Conservation (phyloP, 2,329 filamentous ascomycete genomes). For the Microdochium trichocladiopsis region DNA sequence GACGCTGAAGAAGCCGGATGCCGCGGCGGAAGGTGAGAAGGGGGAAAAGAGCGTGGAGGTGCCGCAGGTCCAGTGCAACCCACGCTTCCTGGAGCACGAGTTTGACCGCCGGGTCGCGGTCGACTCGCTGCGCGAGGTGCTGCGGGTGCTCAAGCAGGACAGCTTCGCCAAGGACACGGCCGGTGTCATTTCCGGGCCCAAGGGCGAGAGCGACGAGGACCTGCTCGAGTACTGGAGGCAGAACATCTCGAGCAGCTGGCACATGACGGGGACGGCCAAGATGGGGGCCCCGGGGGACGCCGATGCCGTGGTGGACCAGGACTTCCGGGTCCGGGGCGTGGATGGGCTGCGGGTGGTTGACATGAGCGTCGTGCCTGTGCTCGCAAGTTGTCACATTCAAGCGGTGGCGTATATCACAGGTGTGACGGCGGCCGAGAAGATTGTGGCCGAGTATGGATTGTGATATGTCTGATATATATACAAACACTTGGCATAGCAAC, state of each 20-base stretch:
- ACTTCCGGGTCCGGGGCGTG: constrained; percentile 40
- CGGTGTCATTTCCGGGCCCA: constrained; percentile 30
- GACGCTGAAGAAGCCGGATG: constrained; percentile 43
- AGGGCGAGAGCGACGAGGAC: constrained; percentile 44
- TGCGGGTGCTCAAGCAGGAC: constrained; percentile 30
- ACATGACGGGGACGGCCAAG: constrained; percentile 48
- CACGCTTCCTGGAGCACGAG: constrained; percentile 42
- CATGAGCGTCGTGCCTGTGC: constrained; percentile 42
- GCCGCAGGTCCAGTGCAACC: constrained; percentile 43
- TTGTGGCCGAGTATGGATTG: constrained; percentile 35
- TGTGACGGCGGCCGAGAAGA: constrained; percentile 40
- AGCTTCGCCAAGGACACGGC: constrained; percentile 36
- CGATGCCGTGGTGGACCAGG: constrained; percentile 31
- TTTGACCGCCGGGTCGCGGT: constrained; percentile 46
- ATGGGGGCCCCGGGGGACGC: constrained; percentile 37
- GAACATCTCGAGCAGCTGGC: constrained; percentile 39
- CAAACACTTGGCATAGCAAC: too few relatives aligned
- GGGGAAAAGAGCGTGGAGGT: constrained; percentile 1
- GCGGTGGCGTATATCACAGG: constrained; percentile 47
- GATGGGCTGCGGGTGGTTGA: constrained; percentile 42
- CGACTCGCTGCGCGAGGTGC: constrained; percentile 35
- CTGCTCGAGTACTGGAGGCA: constrained; percentile 37
- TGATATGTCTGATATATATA: constrained; percentile 3
- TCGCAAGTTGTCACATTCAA: constrained; percentile 44
- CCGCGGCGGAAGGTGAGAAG: constrained; percentile 10